Evolutionary conservation across 2,329 filamentous ascomycete species (phyloP).

Genomic region (Myriosclerotinia scirpicola): DNA sequence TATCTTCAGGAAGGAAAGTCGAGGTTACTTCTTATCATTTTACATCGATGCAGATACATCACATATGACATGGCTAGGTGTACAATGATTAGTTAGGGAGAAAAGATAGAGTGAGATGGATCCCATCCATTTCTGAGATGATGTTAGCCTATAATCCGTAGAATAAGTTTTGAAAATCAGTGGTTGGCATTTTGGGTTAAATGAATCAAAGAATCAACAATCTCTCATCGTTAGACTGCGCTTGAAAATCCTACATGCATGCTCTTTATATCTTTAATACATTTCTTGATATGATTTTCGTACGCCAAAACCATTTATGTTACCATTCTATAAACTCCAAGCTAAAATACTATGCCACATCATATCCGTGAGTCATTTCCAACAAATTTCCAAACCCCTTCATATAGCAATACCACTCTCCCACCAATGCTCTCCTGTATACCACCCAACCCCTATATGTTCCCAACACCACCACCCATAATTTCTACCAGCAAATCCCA

Average conservation of each 20-base stretch:
- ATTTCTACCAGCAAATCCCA: constrained; percentile 61
- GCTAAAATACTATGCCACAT: neutral
- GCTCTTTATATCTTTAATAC: neutral
- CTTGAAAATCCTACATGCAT: neutral
- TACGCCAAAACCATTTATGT: neutral
- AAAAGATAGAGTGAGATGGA: neutral
- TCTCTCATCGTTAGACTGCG: neutral
- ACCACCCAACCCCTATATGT: constrained; percentile 51
- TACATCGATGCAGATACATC: too few species aligned
- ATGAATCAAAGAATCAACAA: neutral
- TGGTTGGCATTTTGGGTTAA: neutral
- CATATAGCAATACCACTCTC: constrained; percentile 36
- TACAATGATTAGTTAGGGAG: too few species aligned
- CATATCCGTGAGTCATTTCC: neutral
- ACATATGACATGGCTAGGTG: too few species aligned
- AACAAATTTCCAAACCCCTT: neutral
- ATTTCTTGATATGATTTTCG: neutral
- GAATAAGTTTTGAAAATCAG: neutral
- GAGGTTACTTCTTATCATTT: too few species aligned
- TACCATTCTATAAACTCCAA: neutral
- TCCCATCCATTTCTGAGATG: neutral
- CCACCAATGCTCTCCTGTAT: constrained; percentile 64
- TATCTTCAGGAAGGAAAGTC: too few species aligned
- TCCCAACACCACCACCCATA: constrained; percentile 70
- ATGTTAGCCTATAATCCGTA: neutral